phyloP scores from a whole-genome alignment of 148 eudicot species.

The Simmondsia chinensis region DNA sequence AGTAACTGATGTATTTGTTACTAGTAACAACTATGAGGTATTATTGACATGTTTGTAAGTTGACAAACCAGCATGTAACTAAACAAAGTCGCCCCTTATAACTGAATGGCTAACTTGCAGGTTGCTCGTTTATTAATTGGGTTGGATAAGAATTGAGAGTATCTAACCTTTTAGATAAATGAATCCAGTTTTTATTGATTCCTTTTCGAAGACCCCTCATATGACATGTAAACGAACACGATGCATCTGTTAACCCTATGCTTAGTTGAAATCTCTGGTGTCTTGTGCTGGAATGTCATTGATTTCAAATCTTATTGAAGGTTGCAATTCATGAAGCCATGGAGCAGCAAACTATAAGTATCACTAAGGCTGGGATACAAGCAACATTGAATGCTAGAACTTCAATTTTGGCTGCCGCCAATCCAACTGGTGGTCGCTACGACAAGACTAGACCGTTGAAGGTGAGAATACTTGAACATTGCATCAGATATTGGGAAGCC shows the following conservation, averaged over 20 bases:
- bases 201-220: too few relatives aligned
- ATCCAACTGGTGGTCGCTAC: constrained; percentile 96
- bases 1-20: background rate
- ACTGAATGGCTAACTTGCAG: too few relatives aligned
- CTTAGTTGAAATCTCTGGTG: background rate
- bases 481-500: background rate
- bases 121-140: too few relatives aligned
- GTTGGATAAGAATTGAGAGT: too few relatives aligned
- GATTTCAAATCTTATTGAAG: constrained; percentile 22
- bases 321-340: constrained; percentile 99
- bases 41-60: too few relatives aligned
- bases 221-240: too few relatives aligned
- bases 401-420: constrained; percentile 97
- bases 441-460: constrained; percentile 93
- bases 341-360: constrained; percentile 99
- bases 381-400: constrained; percentile 96
- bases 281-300: constrained; percentile 2
- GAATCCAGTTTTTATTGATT: too few relatives aligned
- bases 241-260: too few relatives aligned
- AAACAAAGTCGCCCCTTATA: too few relatives aligned
- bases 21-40: too few relatives aligned
- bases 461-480: constrained; percentile 27
- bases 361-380: constrained; percentile 98
- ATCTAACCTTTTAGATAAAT: too few relatives aligned
- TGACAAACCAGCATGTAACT: too few relatives aligned